Evolutionary conservation across 805 yeast species (phyloP).

Genomic region (Candida insectorum): DNA sequence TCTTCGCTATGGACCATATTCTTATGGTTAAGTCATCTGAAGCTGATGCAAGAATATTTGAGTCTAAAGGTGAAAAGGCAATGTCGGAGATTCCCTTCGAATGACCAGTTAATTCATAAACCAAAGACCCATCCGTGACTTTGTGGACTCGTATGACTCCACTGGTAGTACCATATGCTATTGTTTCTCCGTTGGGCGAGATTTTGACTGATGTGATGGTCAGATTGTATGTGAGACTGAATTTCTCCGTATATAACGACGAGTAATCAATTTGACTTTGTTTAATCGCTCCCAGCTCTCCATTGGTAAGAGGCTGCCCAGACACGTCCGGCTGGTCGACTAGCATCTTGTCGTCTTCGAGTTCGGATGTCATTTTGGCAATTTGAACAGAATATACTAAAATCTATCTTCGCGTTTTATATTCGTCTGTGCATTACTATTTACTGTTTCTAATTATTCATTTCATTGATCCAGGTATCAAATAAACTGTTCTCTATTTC

Average conservation of each 20-base stretch:
- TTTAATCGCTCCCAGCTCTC: neutral
- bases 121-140: slow-evolving; percentile 23
- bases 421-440: too few relatives aligned
- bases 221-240: slow-evolving; percentile 1
- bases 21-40: slow-evolving; percentile 82
- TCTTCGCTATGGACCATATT: slow-evolving; percentile 60
- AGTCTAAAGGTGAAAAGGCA: slow-evolving; percentile 69
- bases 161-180: slow-evolving; percentile 51
- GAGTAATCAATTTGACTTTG: neutral
- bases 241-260: slow-evolving; percentile 5
- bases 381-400: too few relatives aligned
- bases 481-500: slow-evolving; percentile 40
- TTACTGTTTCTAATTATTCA: too few relatives aligned
- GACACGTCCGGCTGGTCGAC: neutral
- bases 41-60: slow-evolving; percentile 71
- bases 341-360: too few relatives aligned
- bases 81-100: slow-evolving; percentile 69
- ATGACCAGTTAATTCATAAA: slow-evolving; percentile 52
- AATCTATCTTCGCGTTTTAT: too few relatives aligned
- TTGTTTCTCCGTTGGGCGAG: slow-evolving; percentile 54
- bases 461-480: slow-evolving; percentile 40
- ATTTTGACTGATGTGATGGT: slow-evolving; percentile 33
- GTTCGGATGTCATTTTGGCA: too few relatives aligned
- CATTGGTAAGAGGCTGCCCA: neutral
- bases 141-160: slow-evolving; percentile 25